A percentile compares a stretch with the other conserved stretches of the same genome.
Evolutionary conservation across 2,329 filamentous ascomycete genomes (phyloP).

Genomic region (Colletotrichum acutatum): DNA sequence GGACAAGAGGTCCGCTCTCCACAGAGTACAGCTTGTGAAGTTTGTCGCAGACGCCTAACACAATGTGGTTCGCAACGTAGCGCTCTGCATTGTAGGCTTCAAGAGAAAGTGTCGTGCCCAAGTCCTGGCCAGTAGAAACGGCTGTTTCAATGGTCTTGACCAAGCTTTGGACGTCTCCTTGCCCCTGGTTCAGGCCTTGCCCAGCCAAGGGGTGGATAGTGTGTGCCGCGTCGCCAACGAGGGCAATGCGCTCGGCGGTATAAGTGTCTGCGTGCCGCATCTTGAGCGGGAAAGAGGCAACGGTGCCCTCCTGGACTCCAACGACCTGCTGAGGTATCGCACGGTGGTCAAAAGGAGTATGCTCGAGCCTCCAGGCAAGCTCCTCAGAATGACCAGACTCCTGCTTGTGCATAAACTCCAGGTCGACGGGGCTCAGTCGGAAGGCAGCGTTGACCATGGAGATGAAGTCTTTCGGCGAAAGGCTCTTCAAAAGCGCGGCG

Average conservation of each 20-base stretch:
- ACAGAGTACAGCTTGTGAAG: slow-evolving; percentile 93
- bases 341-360: slow-evolving; percentile 67
- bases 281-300: slow-evolving; percentile 91
- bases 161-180: slow-evolving; percentile 87
- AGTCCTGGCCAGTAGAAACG: slow-evolving; percentile 85
- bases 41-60: slow-evolving; percentile 87
- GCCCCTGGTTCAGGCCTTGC: slow-evolving; percentile 93
- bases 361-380: slow-evolving; percentile 82
- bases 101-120: slow-evolving; percentile 81
- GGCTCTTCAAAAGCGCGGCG: slow-evolving; percentile 81
- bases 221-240: slow-evolving; percentile 95
- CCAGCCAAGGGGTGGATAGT: slow-evolving; percentile 95
- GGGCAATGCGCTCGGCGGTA: slow-evolving; percentile 86
- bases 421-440: slow-evolving; percentile 80
- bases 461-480: slow-evolving; percentile 78
- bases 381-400: slow-evolving; percentile 74
- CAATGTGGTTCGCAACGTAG: slow-evolving; percentile 83
- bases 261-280: slow-evolving; percentile 96
- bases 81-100: slow-evolving; percentile 85
- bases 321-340: slow-evolving; percentile 74
- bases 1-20: slow-evolving; percentile 81
- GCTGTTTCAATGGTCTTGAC: slow-evolving; percentile 80
- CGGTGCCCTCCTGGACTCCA: slow-evolving; percentile 79
- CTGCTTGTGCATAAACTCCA: slow-evolving; percentile 83
- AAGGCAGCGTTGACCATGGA: slow-evolving; percentile 96